These are phyloP conservation scores for Artomyces pyxidatus DNA, from an alignment of 768 basidiomycete species.

Conservation along the genomic window DNA sequence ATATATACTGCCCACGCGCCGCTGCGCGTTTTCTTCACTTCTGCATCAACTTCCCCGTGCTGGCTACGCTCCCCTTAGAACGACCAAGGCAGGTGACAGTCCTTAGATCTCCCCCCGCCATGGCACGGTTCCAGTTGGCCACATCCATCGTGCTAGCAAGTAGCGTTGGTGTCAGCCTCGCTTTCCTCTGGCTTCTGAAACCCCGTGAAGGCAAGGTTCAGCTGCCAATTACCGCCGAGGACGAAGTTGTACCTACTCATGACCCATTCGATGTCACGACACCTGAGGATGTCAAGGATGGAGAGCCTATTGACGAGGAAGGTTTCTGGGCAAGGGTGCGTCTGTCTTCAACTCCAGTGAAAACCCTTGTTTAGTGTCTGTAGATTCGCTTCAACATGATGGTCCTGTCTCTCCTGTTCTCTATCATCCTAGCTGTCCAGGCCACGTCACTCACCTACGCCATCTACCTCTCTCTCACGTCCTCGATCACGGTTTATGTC, in stretches of 20 bases:
- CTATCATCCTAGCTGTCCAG: constrained; percentile 40
- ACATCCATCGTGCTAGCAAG: constrained; percentile 40
- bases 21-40: no score
- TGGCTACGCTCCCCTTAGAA: no score
- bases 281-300: constrained; percentile 63
- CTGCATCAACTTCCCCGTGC: no score
- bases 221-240: constrained; percentile 30
- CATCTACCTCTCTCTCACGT: constrained; percentile 20
- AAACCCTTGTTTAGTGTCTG: background rate
- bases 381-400: constrained; percentile 59
- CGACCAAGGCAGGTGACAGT: no score
- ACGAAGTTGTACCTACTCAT: constrained; percentile 18
- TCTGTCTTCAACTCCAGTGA: constrained; percentile 2
- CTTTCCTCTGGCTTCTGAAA: constrained; percentile 32
- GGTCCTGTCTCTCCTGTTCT: constrained; percentile 37
- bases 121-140: constrained; percentile 55
- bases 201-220: constrained; percentile 43
- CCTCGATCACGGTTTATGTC: constrained; percentile 29
- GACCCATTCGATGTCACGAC: constrained; percentile 69
- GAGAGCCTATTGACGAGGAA: constrained; percentile 53
- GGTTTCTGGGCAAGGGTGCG: constrained; percentile 53
- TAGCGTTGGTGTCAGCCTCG: constrained; percentile 36
- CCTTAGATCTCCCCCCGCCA: no score
- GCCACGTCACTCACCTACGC: constrained; percentile 51
- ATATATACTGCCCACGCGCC: no score